Base-by-base conservation (phyloP, 192 early-diverging fungal species). In the Backusella macrospora region DNA sequence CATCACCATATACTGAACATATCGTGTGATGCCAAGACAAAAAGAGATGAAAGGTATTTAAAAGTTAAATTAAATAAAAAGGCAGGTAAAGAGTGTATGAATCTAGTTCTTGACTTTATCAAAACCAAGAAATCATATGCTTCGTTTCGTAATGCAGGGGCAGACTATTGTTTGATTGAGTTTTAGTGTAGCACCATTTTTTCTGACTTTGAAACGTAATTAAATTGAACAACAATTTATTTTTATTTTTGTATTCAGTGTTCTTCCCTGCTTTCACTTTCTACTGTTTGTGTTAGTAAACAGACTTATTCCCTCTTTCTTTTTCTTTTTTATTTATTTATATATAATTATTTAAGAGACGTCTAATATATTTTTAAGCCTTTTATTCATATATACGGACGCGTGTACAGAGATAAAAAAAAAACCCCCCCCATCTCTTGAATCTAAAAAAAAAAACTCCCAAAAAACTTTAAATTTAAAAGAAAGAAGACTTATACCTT, bases 241-340 rank as follows among this genome's bases (percentile, higher is more conserved):
- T 48, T 71, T 71, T 13, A 23, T 37, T 45, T 12, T 12, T 16
- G 12, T 15, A 34, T 52, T 59, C 26, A 21, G 52, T 23, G 52
- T 23, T 23, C 52, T 59, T 59, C 52, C 26, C 26, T 59, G 26
- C 52, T 59, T 23, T 59, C 21, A 59, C 52, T 59, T 59, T 59
- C 52, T 59, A 59, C 52, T 23, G 52, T 59, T 59, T 26, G 52
- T 59, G 52, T 26, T 18, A 59, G 63, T 40, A 65, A 65, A 23
- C n/a, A 34, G 26, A 29, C 47, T 64, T n/a, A n/a, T 64, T 63
- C 23, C 13, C 13, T 71, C 18, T 62, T 18, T 45, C 26, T 26
- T 46, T 48, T 21, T 52, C 18, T 72, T 16, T 52, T 40, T 65
- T 46, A 55, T 52, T 46, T 43, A 23, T 29, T 43, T 49, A n/a